Evolutionary conservation across 2,329 filamentous ascomycete species (phyloP), one percentile per base, ranked within the genome.

Genomic region (Thermoascus crustaceus): DNA sequence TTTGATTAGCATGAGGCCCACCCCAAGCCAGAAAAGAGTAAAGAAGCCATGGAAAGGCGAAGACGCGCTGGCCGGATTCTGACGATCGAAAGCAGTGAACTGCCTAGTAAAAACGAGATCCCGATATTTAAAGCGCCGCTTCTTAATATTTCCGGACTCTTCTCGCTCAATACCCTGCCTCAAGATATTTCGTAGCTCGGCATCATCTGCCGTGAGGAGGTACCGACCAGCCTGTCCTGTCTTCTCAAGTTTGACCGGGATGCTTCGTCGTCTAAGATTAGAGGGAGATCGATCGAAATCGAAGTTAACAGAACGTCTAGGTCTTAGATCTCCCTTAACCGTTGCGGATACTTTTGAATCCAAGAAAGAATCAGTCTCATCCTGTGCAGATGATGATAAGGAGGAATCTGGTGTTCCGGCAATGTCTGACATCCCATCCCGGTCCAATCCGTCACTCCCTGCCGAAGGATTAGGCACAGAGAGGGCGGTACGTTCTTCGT

Each of bases 21-120:
- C 76, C 6, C 72, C 71, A 4, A 48, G 37, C 54, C 84, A 88
- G 56, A 86, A 86, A 0, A 89, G 65, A 0, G 79, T 83, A 50
- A 84, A 87, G 63, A 88, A 88, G 19, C 84, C 84, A 53, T 82
- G 76, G 48, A 87, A 88, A 0, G 79, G 78, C 26, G 78, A 85
- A 31, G 79, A 76, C 3, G 73, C 71, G 2, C 75, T 73, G 1
- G 64, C 63, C 4, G 72, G 68, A 50, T 86, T 87, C 44, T 83
- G 77, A 7, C 79, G 71, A 56, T 88, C 83, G 54, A 88, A 87
- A 0, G 79, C 72, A 4, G 80, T 83, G 49, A 85, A 83, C 41
- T 80, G 78, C 16, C 75, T 69, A 0, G 80, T 85, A 52, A 87
- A 88, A 34, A 84, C 73, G 29, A 85, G 62, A 48, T 82, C 69